Conservation (phyloP, 2,329 filamentous ascomycete species). For the Chrysosporium keratinophilum region DNA sequence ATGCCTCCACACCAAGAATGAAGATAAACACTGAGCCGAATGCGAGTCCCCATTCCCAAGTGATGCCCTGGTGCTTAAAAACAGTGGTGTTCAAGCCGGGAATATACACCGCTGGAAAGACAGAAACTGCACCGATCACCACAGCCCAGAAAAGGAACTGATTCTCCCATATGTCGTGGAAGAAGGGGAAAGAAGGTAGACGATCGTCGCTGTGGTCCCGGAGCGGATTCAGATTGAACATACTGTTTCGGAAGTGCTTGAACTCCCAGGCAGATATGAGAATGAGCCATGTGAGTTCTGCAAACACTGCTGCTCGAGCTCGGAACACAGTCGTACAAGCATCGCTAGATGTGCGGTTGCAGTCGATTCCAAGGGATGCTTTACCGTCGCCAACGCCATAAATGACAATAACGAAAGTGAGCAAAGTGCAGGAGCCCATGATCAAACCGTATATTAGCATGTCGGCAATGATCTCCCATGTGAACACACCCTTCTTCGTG, state of each 20-base stretch:
- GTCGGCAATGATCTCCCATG: constrained; percentile 43
- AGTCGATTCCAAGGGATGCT: constrained; percentile 24
- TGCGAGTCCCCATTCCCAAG: constrained; percentile 55
- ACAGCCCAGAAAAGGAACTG: constrained; percentile 44
- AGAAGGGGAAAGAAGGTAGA: constrained; percentile 29
- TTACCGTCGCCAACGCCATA: constrained; percentile 35
- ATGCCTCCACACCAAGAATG: constrained; percentile 48
- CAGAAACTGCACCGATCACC: constrained; percentile 38
- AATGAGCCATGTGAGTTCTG: constrained; percentile 47
- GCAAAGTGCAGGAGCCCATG: constrained; percentile 42
- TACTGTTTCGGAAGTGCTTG: constrained; percentile 43
- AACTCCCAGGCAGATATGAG: constrained; percentile 50
- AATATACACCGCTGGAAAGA: constrained; percentile 49
- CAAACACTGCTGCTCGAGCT: constrained; percentile 48
- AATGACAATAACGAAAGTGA: constrained; percentile 44
- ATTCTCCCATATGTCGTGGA: constrained; percentile 35
- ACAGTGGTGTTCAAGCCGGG: constrained; percentile 49
- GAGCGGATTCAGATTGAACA: constrained; percentile 44
- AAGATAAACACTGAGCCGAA: constrained; percentile 47
- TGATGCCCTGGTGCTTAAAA: constrained; percentile 52
- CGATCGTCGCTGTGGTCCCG: constrained; percentile 19
- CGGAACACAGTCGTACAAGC: constrained; percentile 26
- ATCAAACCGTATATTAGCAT: constrained; percentile 46
- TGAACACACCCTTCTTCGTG: constrained; percentile 43
- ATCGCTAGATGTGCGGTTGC: constrained; percentile 15